Evolutionary conservation across 202 grass and related monocot species (phyloP).

Genomic region (Digitaria exilis): DNA sequence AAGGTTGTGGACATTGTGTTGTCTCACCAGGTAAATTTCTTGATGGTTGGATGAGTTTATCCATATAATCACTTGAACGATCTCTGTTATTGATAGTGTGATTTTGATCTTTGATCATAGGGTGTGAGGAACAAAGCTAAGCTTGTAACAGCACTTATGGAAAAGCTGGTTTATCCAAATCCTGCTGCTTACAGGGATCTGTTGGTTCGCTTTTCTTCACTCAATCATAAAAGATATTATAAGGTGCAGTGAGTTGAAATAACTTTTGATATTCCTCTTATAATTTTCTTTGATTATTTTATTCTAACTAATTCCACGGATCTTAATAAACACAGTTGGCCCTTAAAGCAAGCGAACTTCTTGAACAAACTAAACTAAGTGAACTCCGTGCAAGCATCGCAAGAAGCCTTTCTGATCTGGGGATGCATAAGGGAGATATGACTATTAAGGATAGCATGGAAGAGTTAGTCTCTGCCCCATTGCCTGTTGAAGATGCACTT

Average conservation of each 20-base stretch:
- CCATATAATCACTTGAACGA: conserved; percentile 32
- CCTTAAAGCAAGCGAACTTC: conserved; percentile 86
- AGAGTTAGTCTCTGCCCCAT: conserved; percentile 70
- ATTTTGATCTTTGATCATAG: conserved; percentile 55
- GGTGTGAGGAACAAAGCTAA: conserved; percentile 80
- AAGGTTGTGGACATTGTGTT: conserved; percentile 80
- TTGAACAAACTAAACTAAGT: conserved; percentile 86
- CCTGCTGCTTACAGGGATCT: conserved; percentile 67
- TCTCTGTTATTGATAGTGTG: conserved; percentile 26
- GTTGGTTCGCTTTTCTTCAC: conserved; percentile 71
- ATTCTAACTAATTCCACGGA: conserved; percentile 32
- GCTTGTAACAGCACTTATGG: conserved; percentile 70
- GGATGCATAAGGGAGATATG: conserved; percentile 60
- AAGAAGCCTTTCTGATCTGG: conserved; percentile 73
- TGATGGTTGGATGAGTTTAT: conserved; percentile 7
- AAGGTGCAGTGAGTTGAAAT: conserved; percentile 45
- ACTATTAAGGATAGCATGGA: conserved; percentile 60
- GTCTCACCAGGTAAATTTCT: conserved; percentile 76
- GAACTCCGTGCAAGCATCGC: conserved; percentile 70
- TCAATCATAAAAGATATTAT: conserved; percentile 83
- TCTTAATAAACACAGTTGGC: conserved; percentile 62
- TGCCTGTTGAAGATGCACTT: conserved; percentile 83
- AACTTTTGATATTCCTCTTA: background rate
- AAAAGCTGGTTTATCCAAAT: conserved; percentile 76
- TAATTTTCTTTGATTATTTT: conserved; percentile 20